These are phyloP conservation scores for Eucommia ulmoides DNA, from an alignment of 257 asterid species.

Conservation along the genomic window DNA sequence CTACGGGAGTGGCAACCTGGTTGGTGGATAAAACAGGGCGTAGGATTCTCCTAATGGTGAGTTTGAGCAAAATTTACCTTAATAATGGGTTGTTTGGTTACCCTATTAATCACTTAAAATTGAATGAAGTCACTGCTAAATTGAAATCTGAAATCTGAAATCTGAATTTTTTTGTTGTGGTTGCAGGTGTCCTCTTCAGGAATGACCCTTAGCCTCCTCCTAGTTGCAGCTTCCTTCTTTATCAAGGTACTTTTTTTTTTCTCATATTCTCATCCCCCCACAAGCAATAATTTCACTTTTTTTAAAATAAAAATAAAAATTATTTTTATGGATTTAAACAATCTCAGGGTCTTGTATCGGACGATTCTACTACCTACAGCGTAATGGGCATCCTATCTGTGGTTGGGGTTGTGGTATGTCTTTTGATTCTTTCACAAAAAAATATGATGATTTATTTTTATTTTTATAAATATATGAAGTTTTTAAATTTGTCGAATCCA, in stretches of 20 bases:
- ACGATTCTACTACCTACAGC: conserved; percentile 24
- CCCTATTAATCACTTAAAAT: too few relatives aligned
- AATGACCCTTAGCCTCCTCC: conserved; percentile 53
- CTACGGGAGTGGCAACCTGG: conserved; percentile 49
- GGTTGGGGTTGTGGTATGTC: conserved; percentile 61
- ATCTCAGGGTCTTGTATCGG: conserved; percentile 44
- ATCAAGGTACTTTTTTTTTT: conserved; percentile 32
- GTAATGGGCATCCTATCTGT: conserved; percentile 24
- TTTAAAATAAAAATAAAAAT: background rate
- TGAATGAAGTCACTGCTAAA: too few relatives aligned
- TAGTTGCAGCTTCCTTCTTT: conserved; percentile 55
- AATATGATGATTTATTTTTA: background rate
- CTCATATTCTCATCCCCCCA: background rate
- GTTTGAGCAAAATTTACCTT: conserved; percentile 14
- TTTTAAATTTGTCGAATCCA: conserved; percentile 6
- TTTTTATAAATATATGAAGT: too few relatives aligned
- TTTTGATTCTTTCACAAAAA: background rate
- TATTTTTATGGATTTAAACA: conserved; percentile 1
- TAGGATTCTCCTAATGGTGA: conserved; percentile 67
- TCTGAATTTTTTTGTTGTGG: too few relatives aligned
- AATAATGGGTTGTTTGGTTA: too few relatives aligned
- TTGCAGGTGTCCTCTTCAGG: conserved; percentile 49
- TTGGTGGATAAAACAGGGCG: conserved; percentile 80
- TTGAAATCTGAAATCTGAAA: too few relatives aligned
- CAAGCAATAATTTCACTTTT: background rate